Conservation (phyloP, 176 grass and related monocot genomes). For the Microstegium vimineum region DNA sequence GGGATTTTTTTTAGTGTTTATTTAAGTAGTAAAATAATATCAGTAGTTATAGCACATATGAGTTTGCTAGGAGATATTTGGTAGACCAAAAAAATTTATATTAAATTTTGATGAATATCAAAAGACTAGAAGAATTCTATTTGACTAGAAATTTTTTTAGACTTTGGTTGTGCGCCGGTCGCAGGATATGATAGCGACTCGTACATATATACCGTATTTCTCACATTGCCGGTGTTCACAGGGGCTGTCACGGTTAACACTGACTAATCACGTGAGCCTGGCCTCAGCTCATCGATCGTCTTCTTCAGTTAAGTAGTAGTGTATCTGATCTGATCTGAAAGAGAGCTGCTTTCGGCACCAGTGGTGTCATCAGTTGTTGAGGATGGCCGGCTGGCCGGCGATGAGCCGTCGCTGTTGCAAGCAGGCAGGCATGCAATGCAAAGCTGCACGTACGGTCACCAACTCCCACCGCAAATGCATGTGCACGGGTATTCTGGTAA, state of each 20-base stretch:
- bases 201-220: background rate
- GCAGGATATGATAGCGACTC: conserved; percentile 12
- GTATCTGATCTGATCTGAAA: background rate
- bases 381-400: background rate
- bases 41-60: too few relatives aligned
- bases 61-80: too few relatives aligned
- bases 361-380: background rate
- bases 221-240: conserved; percentile 5
- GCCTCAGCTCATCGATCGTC: background rate
- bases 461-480: background rate
- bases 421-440: background rate
- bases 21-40: too few relatives aligned
- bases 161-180: too few relatives aligned
- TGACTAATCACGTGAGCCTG: conserved; percentile 25
- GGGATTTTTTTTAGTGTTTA: too few relatives aligned
- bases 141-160: too few relatives aligned
- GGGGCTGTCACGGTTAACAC: conserved; percentile 19
- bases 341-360: background rate
- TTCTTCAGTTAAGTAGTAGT: conserved; percentile 4
- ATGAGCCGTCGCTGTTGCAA: conserved; percentile 3
- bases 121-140: too few relatives aligned
- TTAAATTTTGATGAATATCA: too few relatives aligned
- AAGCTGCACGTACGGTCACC: conserved; percentile 8
- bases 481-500: too few relatives aligned
- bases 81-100: too few relatives aligned